Evolutionary conservation across 768 basidiomycete species (phyloP).

Genomic region (Boletellus ananas): DNA sequence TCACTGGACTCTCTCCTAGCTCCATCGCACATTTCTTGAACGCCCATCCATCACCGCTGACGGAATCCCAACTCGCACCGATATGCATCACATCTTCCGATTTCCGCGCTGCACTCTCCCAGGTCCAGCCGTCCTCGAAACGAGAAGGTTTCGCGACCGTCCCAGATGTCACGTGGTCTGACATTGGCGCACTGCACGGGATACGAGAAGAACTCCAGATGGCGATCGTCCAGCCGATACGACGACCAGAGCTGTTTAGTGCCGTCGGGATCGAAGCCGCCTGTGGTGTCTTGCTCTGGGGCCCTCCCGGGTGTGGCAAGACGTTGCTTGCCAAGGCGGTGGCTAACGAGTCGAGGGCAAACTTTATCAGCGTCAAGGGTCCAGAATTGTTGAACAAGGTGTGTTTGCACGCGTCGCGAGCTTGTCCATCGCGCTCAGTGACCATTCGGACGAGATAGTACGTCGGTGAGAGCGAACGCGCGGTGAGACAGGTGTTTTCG

Average conservation of each 20-base stretch:
- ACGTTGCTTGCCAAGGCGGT: constrained; percentile 97
- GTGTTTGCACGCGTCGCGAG: constrained; percentile 12
- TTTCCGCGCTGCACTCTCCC: constrained; percentile 75
- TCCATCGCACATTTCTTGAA: constrained; percentile 90
- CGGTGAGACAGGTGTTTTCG: constrained; percentile 91
- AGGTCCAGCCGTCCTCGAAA: constrained; percentile 94
- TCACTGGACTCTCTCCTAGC: constrained; percentile 43
- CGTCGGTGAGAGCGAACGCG: constrained; percentile 94
- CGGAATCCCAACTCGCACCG: constrained; percentile 71
- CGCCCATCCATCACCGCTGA: constrained; percentile 79
- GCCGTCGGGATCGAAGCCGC: constrained; percentile 87
- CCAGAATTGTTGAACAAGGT: constrained; percentile 97
- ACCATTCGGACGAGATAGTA: constrained; percentile 51
- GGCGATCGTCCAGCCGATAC: constrained; percentile 95
- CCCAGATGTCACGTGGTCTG: constrained; percentile 92
- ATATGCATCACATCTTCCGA: constrained; percentile 79
- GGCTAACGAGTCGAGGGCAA: constrained; percentile 91
- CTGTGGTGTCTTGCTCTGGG: constrained; percentile 96
- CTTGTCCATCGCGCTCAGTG: background rate
- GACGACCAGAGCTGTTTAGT: constrained; percentile 82
- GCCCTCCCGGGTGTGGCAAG: constrained; percentile 97
- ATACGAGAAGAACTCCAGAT: constrained; percentile 92
- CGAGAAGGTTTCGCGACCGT: constrained; percentile 98
- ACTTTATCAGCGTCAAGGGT: constrained; percentile 97
- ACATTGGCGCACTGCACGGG: constrained; percentile 86